Evolutionary conservation across 106 monocot genomes (phyloP).

Genomic region (Dioscorea alata): DNA sequence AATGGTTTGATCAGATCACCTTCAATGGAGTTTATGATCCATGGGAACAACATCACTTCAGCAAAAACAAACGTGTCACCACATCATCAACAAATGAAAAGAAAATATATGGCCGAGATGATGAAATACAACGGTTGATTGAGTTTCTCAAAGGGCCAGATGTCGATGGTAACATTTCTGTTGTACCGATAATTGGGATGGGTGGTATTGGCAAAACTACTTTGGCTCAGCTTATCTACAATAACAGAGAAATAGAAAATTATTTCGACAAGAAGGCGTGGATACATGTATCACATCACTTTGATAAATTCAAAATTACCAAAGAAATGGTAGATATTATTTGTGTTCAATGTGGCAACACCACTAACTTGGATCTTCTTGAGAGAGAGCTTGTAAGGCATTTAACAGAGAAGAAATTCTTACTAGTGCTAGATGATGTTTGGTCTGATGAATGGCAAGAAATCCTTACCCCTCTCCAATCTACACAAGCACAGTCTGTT

Average conservation of each 20-base stretch:
- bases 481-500: conserved; percentile 13
- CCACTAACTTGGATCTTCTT: no score
- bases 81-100: no score
- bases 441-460: conserved; percentile 32
- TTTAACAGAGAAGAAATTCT: conserved; percentile 16
- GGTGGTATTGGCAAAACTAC: no score
- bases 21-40: no score
- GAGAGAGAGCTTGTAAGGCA: conserved; percentile 4
- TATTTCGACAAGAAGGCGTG: no score
- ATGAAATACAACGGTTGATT: no score
- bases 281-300: conserved; percentile 22
- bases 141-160: background rate
- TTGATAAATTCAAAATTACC: conserved; percentile 14
- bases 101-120: no score
- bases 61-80: no score
- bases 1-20: no score
- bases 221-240: no score
- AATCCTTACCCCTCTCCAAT: conserved; percentile 2
- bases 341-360: conserved; percentile 8
- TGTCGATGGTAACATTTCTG: background rate
- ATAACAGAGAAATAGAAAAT: no score
- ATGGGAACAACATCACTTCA: no score
- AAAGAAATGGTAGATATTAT: conserved; percentile 7
- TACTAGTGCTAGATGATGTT: conserved; percentile 42
- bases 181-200: conserved; percentile 16